A percentile compares a stretch with the other conserved stretches of the same genome.
These are phyloP conservation scores for Kingdonia uniflora DNA, from an alignment of 164 flowering plant species.

Conservation along the genomic window DNA sequence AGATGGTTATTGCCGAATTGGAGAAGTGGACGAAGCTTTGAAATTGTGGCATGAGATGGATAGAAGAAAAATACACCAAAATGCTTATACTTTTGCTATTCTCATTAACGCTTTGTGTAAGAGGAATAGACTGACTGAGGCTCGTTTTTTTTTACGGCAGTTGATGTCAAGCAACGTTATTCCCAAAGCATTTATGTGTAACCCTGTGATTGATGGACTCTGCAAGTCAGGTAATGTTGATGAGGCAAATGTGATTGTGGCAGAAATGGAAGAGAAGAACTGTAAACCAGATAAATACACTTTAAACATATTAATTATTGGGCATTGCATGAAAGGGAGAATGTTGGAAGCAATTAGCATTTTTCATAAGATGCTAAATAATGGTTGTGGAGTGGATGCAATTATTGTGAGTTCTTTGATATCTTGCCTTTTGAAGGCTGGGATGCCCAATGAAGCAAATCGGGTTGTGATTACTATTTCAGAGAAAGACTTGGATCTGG, in stretches of 20 bases:
- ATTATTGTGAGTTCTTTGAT: conserved; percentile 47
- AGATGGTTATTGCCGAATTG: conserved; percentile 58
- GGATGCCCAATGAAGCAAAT: conserved; percentile 77
- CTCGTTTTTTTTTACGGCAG: conserved; percentile 47
- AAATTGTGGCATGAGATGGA: conserved; percentile 59
- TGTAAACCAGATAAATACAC: conserved; percentile 71
- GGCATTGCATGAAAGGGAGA: conserved; percentile 94
- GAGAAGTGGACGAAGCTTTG: conserved; percentile 49
- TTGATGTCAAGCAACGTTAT: conserved; percentile 32
- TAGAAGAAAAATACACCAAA: conserved; percentile 43
- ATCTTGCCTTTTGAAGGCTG: conserved; percentile 74
- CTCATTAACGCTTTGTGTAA: conserved; percentile 65
- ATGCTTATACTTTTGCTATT: conserved; percentile 53
- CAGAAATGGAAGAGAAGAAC: conserved; percentile 64
- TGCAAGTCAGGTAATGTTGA: conserved; percentile 89
- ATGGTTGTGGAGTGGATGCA: conserved; percentile 58
- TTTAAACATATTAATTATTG: conserved; percentile 80
- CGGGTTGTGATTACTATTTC: conserved; percentile 25
- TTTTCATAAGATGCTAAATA: conserved; percentile 52
- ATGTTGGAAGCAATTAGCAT: conserved; percentile 59
- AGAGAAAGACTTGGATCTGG: conserved; percentile 18
- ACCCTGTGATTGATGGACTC: conserved; percentile 82
- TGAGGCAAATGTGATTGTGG: conserved; percentile 59
- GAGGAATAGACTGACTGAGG: conserved; percentile 60
- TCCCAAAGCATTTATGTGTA: conserved; percentile 65